phyloP scores from a whole-genome alignment of 305 asterid genomes.

The Solanum aculeatissimum region DNA sequence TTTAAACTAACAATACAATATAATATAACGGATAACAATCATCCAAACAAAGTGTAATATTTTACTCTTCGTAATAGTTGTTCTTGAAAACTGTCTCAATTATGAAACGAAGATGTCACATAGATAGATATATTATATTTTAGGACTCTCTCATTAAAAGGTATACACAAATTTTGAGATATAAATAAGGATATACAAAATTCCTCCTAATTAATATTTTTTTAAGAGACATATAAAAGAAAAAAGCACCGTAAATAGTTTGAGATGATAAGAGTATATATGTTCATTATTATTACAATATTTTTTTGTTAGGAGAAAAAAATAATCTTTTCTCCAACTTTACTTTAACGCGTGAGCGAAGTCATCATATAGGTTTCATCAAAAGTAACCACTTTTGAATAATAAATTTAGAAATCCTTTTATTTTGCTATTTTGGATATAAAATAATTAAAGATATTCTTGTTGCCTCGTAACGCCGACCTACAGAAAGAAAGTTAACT shows the following conservation, averaged over 20 bases:
- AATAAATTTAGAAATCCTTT: background rate
- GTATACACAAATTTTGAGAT: background rate
- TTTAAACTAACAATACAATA: too few relatives aligned
- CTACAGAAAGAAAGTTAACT: background rate
- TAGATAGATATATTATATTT: too few relatives aligned
- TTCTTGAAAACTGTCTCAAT: background rate
- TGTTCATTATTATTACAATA: too few relatives aligned
- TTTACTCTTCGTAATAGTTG: background rate
- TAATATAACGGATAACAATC: too few relatives aligned
- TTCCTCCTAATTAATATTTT: background rate
- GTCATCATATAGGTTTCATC: slow-evolving; percentile 25
- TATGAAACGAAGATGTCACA: background rate
- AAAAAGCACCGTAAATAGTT: background rate
- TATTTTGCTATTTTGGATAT: too few relatives aligned
- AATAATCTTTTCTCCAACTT: slow-evolving; percentile 9
- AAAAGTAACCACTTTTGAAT: slow-evolving; percentile 9
- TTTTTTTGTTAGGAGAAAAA: background rate
- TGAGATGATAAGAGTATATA: background rate
- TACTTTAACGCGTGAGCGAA: slow-evolving; percentile 40
- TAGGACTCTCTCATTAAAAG: too few relatives aligned
- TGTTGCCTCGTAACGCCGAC: background rate
- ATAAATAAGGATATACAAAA: background rate
- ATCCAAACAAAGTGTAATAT: background rate
- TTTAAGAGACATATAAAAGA: background rate
- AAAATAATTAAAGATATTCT: background rate